Percentiles rank a stretch among this genome's conserved stretches.
Conservation (phyloP, 1,284 basidiomycete genomes). For the Cryptococcus maquisensis region DNA sequence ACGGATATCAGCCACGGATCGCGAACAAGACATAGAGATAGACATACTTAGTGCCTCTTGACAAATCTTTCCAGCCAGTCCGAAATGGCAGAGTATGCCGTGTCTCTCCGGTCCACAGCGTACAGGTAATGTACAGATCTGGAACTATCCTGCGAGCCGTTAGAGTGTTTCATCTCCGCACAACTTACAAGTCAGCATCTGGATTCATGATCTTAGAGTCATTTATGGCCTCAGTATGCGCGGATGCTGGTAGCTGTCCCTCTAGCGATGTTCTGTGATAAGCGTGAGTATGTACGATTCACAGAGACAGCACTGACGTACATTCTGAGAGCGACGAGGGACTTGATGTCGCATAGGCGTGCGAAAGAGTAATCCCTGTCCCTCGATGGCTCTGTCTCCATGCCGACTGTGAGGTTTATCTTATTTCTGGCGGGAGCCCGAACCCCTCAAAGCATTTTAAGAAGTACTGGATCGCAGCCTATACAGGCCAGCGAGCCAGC, state of each 20-base stretch:
- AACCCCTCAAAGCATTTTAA: no score
- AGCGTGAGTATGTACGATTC: conserved; percentile 7
- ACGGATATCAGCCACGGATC: not conserved
- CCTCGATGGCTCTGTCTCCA: conserved; percentile 33
- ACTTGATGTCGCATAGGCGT: conserved; percentile 75
- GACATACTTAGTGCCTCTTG: conserved; percentile 68
- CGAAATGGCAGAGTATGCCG: conserved; percentile 83
- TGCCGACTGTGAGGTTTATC: no score
- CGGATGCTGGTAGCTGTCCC: conserved; percentile 62
- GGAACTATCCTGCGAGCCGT: conserved; percentile 62
- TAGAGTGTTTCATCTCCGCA: not conserved
- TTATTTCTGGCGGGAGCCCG: no score
- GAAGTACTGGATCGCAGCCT: no score
- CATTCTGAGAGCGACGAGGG: conserved; percentile 84
- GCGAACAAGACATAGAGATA: not conserved
- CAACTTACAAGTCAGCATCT: conserved; percentile 13
- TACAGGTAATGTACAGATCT: conserved; percentile 87
- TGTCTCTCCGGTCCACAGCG: conserved; percentile 88
- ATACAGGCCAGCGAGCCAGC: no score
- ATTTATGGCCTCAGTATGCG: conserved; percentile 63
- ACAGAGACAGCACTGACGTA: conserved; percentile 45
- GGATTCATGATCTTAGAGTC: conserved; percentile 69
- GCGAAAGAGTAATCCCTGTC: conserved; percentile 79
- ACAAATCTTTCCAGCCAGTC: conserved; percentile 89
- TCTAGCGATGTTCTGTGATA: conserved; percentile 71